phyloP scores from a whole-genome alignment of 345 rosid species.

The Populus pruinosa region DNA sequence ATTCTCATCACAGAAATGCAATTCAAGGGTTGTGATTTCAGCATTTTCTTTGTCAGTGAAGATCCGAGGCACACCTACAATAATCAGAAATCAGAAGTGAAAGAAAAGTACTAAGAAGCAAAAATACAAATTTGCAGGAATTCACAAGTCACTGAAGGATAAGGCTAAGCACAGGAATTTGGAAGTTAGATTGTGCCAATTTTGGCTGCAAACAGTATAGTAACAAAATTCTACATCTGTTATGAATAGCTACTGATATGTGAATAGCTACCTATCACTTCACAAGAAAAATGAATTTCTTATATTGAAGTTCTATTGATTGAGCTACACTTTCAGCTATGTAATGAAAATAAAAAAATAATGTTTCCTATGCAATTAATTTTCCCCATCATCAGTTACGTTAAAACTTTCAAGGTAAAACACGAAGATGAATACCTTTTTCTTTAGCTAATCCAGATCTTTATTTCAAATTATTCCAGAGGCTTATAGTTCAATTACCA shows the following conservation, averaged over 20 bases:
- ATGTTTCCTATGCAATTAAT: neutral
- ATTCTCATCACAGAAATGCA: constrained; percentile 35
- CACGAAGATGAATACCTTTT: neutral
- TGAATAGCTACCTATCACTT: neutral
- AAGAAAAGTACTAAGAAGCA: neutral
- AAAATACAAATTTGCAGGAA: neutral
- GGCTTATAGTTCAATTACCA: constrained; percentile 38
- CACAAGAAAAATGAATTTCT: neutral
- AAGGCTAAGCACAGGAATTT: neutral
- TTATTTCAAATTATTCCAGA: neutral
- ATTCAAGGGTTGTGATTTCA: constrained; percentile 56
- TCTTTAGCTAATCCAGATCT: neutral
- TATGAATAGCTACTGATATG: neutral
- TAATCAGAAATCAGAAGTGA: constrained; percentile 6
- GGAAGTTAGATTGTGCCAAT: neutral
- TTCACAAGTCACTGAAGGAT: neutral
- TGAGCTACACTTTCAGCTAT: neutral
- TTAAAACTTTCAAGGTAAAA: no score
- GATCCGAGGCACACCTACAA: constrained; percentile 77
- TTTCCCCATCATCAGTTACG: neutral
- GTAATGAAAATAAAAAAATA: neutral
- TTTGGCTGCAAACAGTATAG: no score
- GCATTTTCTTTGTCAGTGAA: constrained; percentile 61
- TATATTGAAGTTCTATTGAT: neutral
- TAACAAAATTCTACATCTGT: neutral